These are phyloP conservation scores for Sicyos edulis DNA, from an alignment of 306 rosid species.

Conservation along the genomic window DNA sequence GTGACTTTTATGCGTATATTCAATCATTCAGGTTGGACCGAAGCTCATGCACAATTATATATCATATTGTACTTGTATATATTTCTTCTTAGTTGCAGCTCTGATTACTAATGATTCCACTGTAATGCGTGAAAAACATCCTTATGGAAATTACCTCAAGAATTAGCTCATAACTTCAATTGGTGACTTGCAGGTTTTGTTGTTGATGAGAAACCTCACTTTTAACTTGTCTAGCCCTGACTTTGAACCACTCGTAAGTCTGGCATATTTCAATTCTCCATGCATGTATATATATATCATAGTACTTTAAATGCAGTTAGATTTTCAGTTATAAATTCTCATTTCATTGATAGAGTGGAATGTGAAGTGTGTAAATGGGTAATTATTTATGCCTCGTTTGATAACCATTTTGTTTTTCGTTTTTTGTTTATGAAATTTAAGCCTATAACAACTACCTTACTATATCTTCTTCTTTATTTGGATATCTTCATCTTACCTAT, in stretches of 20 bases:
- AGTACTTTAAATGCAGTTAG: background rate
- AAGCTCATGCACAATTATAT: background rate
- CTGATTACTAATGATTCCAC: background rate
- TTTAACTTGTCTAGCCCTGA: constrained; percentile 65
- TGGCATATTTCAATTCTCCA: background rate
- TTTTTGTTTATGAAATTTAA: too few relatives aligned
- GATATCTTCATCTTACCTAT: too few relatives aligned
- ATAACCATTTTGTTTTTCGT: too few relatives aligned
- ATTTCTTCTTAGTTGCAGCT: background rate
- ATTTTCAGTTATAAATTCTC: background rate
- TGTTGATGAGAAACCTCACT: constrained; percentile 82
- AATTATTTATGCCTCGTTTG: too few relatives aligned
- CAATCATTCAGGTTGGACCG: background rate
- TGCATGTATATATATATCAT: background rate
- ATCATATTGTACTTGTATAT: constrained; percentile 11
- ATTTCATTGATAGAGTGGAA: constrained; percentile 3
- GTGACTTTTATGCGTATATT: background rate
- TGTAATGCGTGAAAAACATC: background rate
- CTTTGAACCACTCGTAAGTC: constrained; percentile 65
- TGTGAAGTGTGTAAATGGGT: background rate
- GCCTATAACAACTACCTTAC: too few relatives aligned
- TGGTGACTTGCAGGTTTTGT: constrained; percentile 64
- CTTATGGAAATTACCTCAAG: background rate
- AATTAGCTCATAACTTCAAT: background rate
- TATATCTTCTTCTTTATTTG: too few relatives aligned